Conservation (phyloP, 1,284 basidiomycete species). For the Sanghuangporus weigelae region DNA sequence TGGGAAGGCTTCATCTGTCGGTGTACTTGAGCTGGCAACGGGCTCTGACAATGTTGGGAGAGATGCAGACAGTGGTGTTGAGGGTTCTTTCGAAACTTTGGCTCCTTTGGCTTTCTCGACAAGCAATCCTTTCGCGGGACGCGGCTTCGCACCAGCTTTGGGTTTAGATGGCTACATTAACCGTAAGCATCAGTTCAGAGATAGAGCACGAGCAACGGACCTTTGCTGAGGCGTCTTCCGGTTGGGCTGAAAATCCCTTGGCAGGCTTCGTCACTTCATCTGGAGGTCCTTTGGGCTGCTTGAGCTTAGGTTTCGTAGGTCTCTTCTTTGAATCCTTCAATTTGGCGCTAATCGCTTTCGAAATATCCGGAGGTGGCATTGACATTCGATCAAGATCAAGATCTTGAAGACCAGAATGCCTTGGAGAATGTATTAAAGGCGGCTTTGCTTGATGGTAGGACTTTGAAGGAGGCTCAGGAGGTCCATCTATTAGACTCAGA, state of each 20-base stretch:
- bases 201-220: not conserved
- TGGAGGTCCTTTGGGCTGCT: not conserved
- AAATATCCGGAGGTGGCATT: conserved; percentile 13
- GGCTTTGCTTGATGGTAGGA: not conserved
- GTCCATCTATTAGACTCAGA: conserved; percentile 58
- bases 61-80: not conserved
- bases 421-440: not conserved
- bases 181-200: not conserved
- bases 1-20: conserved; percentile 11
- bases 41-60: not conserved
- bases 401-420: not conserved
- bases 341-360: not conserved
- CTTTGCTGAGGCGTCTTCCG: conserved; percentile 4
- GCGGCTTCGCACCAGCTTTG: conserved; percentile 29
- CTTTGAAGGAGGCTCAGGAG: conserved; percentile 18
- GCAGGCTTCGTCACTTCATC: conserved; percentile 17
- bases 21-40: not conserved
- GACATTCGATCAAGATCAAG: conserved; percentile 6
- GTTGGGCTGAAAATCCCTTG: conserved; percentile 20
- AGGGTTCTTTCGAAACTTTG: conserved; percentile 9
- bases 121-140: conserved; percentile 18
- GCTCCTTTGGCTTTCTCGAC: conserved; percentile 5
- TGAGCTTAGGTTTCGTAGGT: conserved; percentile 4
- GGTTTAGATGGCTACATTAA: conserved; percentile 20
- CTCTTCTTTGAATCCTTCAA: conserved; percentile 5